Base-by-base conservation (phyloP, 768 basidiomycete species). In the Mycena belliarum region DNA sequence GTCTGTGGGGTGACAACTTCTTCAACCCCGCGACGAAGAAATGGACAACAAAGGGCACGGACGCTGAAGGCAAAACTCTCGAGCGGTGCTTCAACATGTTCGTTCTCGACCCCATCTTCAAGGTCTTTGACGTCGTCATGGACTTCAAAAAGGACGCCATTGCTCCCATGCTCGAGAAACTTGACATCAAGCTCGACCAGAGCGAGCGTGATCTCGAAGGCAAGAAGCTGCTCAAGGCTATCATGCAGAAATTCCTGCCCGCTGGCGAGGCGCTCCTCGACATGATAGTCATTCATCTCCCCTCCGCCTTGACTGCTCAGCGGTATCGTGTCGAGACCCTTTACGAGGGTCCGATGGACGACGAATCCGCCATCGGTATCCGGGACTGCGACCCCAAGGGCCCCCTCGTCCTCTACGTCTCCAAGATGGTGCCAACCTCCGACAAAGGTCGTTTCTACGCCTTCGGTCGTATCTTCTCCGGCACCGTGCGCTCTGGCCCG, bases 371-470 rank as follows among this genome's bases (percentile, higher is more conserved):
- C 66, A 93, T 98, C 66, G 93, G 88, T 80, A 95, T 99, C 81
- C 89, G 97, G 55, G 95, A 98, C 74, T 99, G 97, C 73, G 93
- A 98, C 79, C 90, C 97, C 73, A 89, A 88, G 48, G 97, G 88
- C 54, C 97, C 97, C 64, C 90, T 99, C 61, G 95, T 98, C 72
- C 86, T 96, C 64, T 99, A 99, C 78, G 83, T 99, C 78, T 98
- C 97, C 65, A 98, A 98, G 88, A 98, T 99, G 97, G 97, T 98
- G 69, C 97, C 97, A 63, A 98, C 97, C 45, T 97, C 97, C 66
- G 97, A 99, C 77, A 98, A 98, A 81, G 97, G 97, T 72, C 95
- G 97, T 63, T 99, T 98, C 91, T 98, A 98, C 77, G 97, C 97
- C 63, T 99, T 99, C 75, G 97, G 97, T 77, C 97, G 97, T 84